Percentiles rank a stretch among this genome's conserved stretches.
phyloP scores from a whole-genome alignment of 495 filamentous ascomycete genomes.

The Penicillium dipodomyicola region DNA sequence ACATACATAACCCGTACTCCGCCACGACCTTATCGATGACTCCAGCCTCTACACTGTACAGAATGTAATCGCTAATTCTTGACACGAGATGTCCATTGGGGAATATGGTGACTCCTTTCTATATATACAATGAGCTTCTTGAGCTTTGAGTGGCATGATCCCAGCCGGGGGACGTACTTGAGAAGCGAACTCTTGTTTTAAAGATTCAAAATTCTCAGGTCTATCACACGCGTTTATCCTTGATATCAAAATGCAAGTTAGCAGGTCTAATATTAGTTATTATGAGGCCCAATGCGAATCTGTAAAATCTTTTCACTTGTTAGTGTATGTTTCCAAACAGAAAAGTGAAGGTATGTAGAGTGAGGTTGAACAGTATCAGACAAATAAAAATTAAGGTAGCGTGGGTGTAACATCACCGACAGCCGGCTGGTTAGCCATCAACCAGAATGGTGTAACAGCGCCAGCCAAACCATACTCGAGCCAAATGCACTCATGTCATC shows the following conservation, averaged over 20 bases:
- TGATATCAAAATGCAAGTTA: conserved; percentile 29
- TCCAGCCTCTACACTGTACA: conserved; percentile 96
- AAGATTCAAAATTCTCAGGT: conserved; percentile 73
- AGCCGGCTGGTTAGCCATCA: conserved; percentile 36
- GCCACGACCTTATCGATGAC: conserved; percentile 81
- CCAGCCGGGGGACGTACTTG: conserved; percentile 53
- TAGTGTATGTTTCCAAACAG: conserved; percentile 14
- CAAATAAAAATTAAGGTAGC: conserved; percentile 86
- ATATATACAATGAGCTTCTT: conserved; percentile 45
- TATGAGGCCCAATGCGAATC: conserved; percentile 2
- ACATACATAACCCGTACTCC: conserved; percentile 86
- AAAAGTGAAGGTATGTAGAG: conserved; percentile 10
- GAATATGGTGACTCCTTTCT: conserved; percentile 59
- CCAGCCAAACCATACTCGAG: conserved; percentile 77
- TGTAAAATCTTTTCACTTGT: conserved; percentile 14
- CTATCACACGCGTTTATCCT: conserved; percentile 95
- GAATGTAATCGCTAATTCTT: conserved; percentile 90
- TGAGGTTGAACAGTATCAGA: conserved; percentile 59
- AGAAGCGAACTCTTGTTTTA: conserved; percentile 74
- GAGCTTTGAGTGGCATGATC: conserved; percentile 30
- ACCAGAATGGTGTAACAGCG: conserved; percentile 53
- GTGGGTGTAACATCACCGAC: conserved; percentile 96
- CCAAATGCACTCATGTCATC: conserved; percentile 99
- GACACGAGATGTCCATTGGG: conserved; percentile 94
- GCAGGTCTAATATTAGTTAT: conserved; percentile 15